phyloP scores from a whole-genome alignment of 2,329 filamentous ascomycete species.

The Teratosphaeriaceae sp. region DNA sequence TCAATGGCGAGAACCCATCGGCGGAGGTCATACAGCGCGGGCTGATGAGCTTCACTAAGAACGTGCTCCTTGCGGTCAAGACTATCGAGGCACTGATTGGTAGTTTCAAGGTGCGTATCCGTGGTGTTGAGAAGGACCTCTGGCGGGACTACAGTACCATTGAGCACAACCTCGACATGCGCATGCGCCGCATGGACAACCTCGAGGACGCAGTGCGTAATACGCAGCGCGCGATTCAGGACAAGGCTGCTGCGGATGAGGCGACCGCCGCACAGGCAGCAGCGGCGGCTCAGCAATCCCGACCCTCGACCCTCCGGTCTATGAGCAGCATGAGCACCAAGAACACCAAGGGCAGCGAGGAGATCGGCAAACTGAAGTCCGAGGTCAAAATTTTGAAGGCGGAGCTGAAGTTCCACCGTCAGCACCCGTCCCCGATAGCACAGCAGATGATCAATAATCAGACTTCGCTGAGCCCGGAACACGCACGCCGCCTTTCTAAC shows the following conservation, averaged over 20 bases:
- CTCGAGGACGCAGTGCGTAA: constrained; percentile 74
- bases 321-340: constrained; percentile 34
- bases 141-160: constrained; percentile 84
- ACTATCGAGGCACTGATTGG: constrained; percentile 74
- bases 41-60: constrained; percentile 82
- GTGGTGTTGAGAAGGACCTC: constrained; percentile 80
- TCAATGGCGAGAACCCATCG: constrained; percentile 80
- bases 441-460: constrained; percentile 28
- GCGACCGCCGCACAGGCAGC: constrained; percentile 25
- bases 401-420: constrained; percentile 59
- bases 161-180: constrained; percentile 70
- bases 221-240: constrained; percentile 45
- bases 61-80: constrained; percentile 79
- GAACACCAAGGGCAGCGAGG: constrained; percentile 39
- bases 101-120: constrained; percentile 72
- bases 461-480: constrained; percentile 12
- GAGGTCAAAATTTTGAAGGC: constrained; percentile 56
- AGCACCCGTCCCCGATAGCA: constrained; percentile 29
- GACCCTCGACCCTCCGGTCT: constrained; percentile 25
- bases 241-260: constrained; percentile 41
- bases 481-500: constrained; percentile 15
- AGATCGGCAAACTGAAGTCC: constrained; percentile 52
- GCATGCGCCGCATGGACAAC: constrained; percentile 78
- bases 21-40: constrained; percentile 81
- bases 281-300: constrained; percentile 10